Evolutionary conservation across 257 asterid species (phyloP).

Genomic region (Fraxinus pennsylvanica): DNA sequence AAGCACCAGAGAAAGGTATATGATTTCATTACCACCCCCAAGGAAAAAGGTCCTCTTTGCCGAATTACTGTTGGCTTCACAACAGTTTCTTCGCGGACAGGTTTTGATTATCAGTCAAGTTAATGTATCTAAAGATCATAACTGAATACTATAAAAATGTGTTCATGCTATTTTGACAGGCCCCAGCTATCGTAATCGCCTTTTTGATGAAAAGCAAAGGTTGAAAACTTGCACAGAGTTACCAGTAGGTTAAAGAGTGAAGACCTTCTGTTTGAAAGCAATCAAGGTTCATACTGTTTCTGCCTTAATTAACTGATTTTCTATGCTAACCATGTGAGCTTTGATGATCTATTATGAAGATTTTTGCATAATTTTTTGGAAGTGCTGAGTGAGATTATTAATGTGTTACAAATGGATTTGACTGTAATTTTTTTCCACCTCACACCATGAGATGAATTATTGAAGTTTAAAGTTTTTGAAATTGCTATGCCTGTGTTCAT

Average conservation of each 20-base stretch:
- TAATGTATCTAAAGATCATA: conserved; percentile 3
- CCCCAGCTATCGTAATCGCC: conserved; percentile 88
- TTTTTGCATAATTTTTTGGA: background rate
- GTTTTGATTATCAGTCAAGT: conserved; percentile 1
- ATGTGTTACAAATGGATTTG: background rate
- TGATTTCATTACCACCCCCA: background rate
- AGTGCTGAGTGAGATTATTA: background rate
- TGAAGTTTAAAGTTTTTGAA: background rate
- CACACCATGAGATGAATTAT: background rate
- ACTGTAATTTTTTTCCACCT: too few relatives aligned
- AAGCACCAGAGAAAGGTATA: background rate
- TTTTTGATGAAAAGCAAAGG: conserved; percentile 92
- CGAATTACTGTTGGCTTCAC: background rate
- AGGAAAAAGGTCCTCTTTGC: background rate
- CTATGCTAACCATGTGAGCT: background rate
- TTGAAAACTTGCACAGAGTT: conserved; percentile 83
- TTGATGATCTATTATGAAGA: background rate
- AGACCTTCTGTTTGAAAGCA: conserved; percentile 67
- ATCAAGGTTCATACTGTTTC: conserved; percentile 54
- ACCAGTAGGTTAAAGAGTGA: conserved; percentile 93
- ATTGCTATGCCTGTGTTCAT: background rate
- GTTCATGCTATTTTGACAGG: conserved; percentile 40
- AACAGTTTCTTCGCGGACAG: background rate
- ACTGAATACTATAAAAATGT: conserved; percentile 3
- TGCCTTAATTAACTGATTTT: background rate